Evolutionary conservation across 305 asterid species (phyloP).

Genomic region (Nicotiana rustica): DNA sequence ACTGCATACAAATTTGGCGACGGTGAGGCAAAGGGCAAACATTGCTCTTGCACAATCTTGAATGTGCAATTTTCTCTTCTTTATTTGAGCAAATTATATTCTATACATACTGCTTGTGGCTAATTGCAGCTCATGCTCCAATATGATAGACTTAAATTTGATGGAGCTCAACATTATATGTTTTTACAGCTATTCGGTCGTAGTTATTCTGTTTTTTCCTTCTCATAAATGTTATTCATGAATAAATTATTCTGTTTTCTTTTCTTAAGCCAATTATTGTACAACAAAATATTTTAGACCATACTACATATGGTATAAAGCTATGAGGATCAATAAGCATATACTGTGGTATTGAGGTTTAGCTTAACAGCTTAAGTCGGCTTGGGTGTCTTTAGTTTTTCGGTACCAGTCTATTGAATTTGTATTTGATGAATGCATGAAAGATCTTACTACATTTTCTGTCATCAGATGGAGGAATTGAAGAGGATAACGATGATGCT

Average conservation of each 20-base stretch:
- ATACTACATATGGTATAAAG: neutral
- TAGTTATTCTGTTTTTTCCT: neutral
- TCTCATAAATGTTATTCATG: neutral
- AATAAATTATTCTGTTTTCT: neutral
- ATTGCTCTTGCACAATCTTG: neutral
- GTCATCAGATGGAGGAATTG: constrained; percentile 55
- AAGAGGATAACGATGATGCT: constrained; percentile 52
- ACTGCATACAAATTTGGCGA: constrained; percentile 7
- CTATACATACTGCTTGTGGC: neutral
- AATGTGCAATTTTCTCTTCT: neutral
- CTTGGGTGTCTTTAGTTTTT: neutral
- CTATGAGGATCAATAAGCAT: neutral
- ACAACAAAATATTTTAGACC: neutral
- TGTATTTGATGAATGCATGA: neutral
- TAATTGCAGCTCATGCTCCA: neutral
- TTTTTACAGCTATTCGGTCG: neutral
- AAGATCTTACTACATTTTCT: constrained; percentile 29
- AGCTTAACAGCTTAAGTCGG: neutral
- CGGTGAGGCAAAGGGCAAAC: neutral
- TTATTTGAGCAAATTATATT: neutral
- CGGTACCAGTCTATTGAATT: neutral
- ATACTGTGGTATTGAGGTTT: constrained; percentile 2
- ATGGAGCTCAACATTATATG: neutral
- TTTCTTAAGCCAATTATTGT: neutral
- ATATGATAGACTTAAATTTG: constrained; percentile 3